phyloP scores from a whole-genome alignment of 2,329 filamentous ascomycete genomes.

The Cladobotryum mycophilum region DNA sequence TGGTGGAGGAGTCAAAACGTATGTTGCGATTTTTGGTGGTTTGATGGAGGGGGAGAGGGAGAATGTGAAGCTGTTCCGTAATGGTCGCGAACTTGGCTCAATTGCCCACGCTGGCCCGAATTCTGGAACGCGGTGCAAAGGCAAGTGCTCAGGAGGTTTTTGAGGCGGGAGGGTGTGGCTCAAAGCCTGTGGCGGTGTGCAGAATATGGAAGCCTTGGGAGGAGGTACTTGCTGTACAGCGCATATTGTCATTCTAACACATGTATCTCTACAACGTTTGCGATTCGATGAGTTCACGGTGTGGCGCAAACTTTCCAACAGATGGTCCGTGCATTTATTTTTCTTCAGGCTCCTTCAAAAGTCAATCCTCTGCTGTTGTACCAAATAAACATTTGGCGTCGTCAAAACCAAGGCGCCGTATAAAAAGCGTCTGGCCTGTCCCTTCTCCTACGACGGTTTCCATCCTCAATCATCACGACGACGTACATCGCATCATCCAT shows the following conservation, averaged over 20 bases:
- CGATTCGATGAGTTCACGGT: neutral
- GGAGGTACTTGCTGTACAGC: neutral
- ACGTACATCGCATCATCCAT: no score
- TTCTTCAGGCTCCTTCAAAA: slow-evolving; percentile 13
- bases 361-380: no score
- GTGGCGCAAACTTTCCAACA: neutral
- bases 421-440: no score
- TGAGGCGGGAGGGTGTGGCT: neutral
- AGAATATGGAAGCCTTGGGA: neutral
- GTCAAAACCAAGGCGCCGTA: neutral
- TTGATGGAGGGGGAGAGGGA: no score
- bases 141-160: slow-evolving; percentile 3
- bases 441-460: no score
- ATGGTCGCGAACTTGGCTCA: slow-evolving; percentile 3
- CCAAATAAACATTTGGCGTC: slow-evolving; percentile 2
- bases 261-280: neutral
- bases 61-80: neutral
- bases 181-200: neutral
- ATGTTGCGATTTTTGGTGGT: no score
- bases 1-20: no score
- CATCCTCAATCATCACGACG: no score
- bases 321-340: slow-evolving; percentile 19
- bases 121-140: neutral
- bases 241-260: neutral
- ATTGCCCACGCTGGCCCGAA: slow-evolving; percentile 14